A percentile compares a stretch with the other conserved stretches of the same genome.
phyloP scores from a whole-genome alignment of 1,284 basidiomycete genomes.

The Irpex lacteus region DNA sequence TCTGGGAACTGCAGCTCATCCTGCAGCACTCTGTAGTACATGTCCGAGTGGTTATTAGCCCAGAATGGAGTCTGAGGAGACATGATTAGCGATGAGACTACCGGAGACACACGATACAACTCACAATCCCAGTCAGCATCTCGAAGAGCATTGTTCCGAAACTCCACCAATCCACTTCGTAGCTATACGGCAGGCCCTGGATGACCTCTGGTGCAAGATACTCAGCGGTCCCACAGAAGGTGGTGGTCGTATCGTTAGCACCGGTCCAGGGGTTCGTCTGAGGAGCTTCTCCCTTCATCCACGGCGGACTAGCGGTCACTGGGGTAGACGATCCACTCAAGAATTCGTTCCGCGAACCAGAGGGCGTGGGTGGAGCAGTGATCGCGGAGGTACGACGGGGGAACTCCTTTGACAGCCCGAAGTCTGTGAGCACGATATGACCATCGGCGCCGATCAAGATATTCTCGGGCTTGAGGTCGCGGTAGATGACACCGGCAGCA shows the following conservation, averaged over 20 bases:
- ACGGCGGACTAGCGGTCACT: slow-evolving; percentile 56
- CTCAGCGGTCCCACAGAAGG: slow-evolving; percentile 91
- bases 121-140: slow-evolving; percentile 86
- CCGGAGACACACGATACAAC: slow-evolving; percentile 31
- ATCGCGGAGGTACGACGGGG: slow-evolving; percentile 46
- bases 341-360: slow-evolving; percentile 50
- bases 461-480: slow-evolving; percentile 93
- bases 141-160: slow-evolving; percentile 97
- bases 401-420: slow-evolving; percentile 89
- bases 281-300: slow-evolving; percentile 64
- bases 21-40: slow-evolving; percentile 90
- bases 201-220: slow-evolving; percentile 95
- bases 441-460: slow-evolving; percentile 91
- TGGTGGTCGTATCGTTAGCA: slow-evolving; percentile 65
- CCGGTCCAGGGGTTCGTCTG: slow-evolving; percentile 54
- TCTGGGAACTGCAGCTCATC: slow-evolving; percentile 89
- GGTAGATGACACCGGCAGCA: slow-evolving; percentile 82
- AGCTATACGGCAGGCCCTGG: slow-evolving; percentile 86
- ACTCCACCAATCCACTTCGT: slow-evolving; percentile 98
- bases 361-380: slow-evolving; percentile 57
- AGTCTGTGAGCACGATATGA: slow-evolving; percentile 95
- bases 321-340: slow-evolving; percentile 39
- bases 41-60: slow-evolving; percentile 91
- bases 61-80: slow-evolving; percentile 82
- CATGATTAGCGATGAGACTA: slow-evolving; percentile 19